Conservation (phyloP, 495 filamentous ascomycete genomes). For the Penicillium waksmanii region DNA sequence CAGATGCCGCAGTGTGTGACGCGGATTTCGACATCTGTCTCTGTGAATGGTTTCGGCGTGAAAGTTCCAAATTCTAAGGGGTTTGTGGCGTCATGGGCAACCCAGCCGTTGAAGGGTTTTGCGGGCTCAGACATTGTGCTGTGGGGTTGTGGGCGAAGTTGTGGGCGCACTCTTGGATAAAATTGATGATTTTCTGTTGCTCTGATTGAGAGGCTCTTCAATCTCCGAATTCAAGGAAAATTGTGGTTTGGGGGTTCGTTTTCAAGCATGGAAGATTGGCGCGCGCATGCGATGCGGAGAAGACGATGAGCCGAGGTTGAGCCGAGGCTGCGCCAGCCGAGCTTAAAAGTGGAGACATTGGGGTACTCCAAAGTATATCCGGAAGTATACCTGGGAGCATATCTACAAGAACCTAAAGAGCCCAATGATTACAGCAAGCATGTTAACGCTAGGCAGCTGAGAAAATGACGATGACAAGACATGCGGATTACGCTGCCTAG, state of each 20-base stretch:
- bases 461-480: no score
- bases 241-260: not conserved
- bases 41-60: constrained; percentile 76
- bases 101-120: constrained; percentile 79
- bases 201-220: not conserved
- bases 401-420: not conserved
- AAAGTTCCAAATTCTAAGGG: constrained; percentile 74
- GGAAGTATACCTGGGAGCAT: not conserved
- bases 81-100: constrained; percentile 68
- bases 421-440: no score
- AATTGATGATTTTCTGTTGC: no score
- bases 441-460: no score
- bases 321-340: constrained; percentile 13
- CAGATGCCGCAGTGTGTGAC: constrained; percentile 86
- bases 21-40: constrained; percentile 66
- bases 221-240: not conserved
- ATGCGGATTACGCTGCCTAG: no score
- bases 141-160: not conserved
- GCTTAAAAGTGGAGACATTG: not conserved
- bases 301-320: constrained; percentile 16
- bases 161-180: no score
- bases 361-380: not conserved
- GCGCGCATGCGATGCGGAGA: constrained; percentile 14
- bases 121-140: constrained; percentile 20
- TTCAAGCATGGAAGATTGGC: not conserved